Conservation (phyloP, 345 rosid genomes). For the Carallia pectinifolia region DNA sequence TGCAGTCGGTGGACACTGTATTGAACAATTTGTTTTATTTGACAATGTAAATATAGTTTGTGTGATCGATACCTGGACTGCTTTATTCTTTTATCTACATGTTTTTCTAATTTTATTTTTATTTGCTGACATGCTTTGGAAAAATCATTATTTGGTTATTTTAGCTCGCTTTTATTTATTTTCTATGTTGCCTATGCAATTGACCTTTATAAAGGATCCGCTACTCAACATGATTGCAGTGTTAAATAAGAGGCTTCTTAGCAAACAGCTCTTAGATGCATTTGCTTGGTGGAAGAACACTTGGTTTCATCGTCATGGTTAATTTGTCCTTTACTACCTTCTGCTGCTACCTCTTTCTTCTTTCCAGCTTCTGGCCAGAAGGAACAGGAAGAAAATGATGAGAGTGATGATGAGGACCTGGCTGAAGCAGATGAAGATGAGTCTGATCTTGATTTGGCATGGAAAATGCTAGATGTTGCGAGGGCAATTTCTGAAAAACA, state of each 20-base stretch:
- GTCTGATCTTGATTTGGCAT: conserved; percentile 86
- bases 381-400: conserved; percentile 45
- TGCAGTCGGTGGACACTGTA: neutral
- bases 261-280: conserved; percentile 5
- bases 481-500: conserved; percentile 80
- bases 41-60: neutral
- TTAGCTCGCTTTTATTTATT: conserved; percentile 17
- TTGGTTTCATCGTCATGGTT: neutral
- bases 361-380: conserved; percentile 41
- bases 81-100: neutral
- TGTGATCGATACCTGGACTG: neutral
- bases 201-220: neutral
- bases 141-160: conserved; percentile 5
- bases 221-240: neutral
- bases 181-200: neutral
- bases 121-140: neutral
- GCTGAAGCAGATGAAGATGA: conserved; percentile 89
- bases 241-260: neutral
- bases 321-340: neutral
- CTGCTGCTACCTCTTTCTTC: conserved; percentile 7
- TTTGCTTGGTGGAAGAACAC: neutral
- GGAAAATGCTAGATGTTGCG: conserved; percentile 94
- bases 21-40: neutral
- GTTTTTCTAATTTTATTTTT: neutral
- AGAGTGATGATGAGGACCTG: conserved; percentile 49